A percentile compares a stretch with the other conserved stretches of the same genome.
phyloP scores from a whole-genome alignment of 2,329 filamentous ascomycete genomes.

The Colletotrichum destructivum region DNA sequence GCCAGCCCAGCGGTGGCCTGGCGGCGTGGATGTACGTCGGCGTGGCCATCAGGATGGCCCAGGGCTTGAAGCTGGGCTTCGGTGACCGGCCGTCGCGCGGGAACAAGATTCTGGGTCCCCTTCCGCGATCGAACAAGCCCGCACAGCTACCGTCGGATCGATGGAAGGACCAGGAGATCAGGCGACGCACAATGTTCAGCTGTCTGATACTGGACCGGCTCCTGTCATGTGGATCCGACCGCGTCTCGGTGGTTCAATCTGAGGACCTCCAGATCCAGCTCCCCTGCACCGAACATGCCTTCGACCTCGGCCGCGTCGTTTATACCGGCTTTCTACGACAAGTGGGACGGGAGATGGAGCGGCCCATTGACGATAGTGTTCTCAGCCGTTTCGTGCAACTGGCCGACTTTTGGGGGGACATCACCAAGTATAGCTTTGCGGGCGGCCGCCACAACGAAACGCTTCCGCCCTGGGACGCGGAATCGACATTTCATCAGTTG shows the following conservation, averaged over 20 bases:
- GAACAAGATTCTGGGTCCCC: slow-evolving; percentile 21
- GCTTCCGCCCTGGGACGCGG: slow-evolving; percentile 71
- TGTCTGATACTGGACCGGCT: slow-evolving; percentile 82
- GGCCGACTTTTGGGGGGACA: slow-evolving; percentile 72
- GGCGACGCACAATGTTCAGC: slow-evolving; percentile 81
- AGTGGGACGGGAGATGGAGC: slow-evolving; percentile 36
- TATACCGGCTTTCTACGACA: slow-evolving; percentile 64
- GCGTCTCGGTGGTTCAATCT: slow-evolving; percentile 71
- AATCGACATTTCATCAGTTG: slow-evolving; percentile 69
- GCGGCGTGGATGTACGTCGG: slow-evolving; percentile 78
- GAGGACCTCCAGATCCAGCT: slow-evolving; percentile 76
- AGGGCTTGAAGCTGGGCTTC: slow-evolving; percentile 73
- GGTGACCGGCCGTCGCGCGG: slow-evolving; percentile 59
- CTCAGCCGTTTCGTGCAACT: slow-evolving; percentile 70
- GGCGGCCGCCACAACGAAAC: slow-evolving; percentile 66
- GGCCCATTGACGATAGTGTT: slow-evolving; percentile 60
- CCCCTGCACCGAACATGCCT: slow-evolving; percentile 77
- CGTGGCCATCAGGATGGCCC: slow-evolving; percentile 75
- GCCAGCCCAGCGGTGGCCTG: slow-evolving; percentile 70
- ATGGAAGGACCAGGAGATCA: slow-evolving; percentile 67
- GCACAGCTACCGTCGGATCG: slow-evolving; percentile 35
- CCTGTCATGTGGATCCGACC: slow-evolving; percentile 74
- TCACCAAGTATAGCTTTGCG: slow-evolving; percentile 69
- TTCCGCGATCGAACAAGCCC: slow-evolving; percentile 41
- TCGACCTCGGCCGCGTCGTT: slow-evolving; percentile 73